Evolutionary conservation across 257 asterid genomes (phyloP).

Genomic region (Eucommia ulmoides): DNA sequence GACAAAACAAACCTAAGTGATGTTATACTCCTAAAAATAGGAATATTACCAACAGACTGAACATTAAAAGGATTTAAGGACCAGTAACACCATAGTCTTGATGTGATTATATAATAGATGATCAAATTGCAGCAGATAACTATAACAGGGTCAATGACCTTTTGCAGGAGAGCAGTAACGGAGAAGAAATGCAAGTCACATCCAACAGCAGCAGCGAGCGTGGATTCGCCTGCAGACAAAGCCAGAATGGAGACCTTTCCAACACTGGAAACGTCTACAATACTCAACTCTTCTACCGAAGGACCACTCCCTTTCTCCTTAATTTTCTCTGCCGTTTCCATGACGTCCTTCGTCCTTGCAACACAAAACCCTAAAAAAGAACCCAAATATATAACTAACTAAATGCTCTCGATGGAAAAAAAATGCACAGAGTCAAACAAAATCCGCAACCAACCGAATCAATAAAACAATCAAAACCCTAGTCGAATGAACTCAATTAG

Average conservation of each 20-base stretch:
- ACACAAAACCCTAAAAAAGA: conserved; percentile 64
- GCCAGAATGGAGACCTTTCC: conserved; percentile 55
- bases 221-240: conserved; percentile 58
- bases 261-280: conserved; percentile 44
- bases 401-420: no score
- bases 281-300: conserved; percentile 46
- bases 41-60: no score
- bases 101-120: no score
- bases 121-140: no score
- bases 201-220: conserved; percentile 56
- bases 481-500: background rate
- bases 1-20: no score
- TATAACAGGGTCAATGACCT: no score
- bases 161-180: conserved; percentile 64
- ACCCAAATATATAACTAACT: background rate
- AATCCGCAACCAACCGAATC: conserved; percentile 6
- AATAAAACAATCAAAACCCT: background rate
- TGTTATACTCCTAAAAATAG: no score
- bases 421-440: background rate
- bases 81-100: no score
- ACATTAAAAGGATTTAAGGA: no score
- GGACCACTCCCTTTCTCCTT: conserved; percentile 33
- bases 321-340: conserved; percentile 48
- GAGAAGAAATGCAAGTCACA: conserved; percentile 55
- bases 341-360: conserved; percentile 66